A percentile compares a stretch with the other conserved stretches of the same genome.
Conservation (phyloP, 495 filamentous ascomycete genomes). For the Melanomma pulvis-pyrius region DNA sequence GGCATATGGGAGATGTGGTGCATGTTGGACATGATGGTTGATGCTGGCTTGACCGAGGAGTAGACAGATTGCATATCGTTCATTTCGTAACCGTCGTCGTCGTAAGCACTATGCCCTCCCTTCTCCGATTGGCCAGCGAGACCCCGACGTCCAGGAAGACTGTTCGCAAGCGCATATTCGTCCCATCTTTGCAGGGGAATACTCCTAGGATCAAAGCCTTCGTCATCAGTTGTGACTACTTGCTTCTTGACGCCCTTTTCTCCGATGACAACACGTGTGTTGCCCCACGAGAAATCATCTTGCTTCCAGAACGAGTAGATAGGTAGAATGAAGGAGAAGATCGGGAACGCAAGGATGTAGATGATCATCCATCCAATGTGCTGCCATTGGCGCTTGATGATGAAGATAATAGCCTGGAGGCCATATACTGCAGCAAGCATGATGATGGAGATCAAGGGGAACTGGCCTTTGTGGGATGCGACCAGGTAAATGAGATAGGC, state of each 20-base stretch:
- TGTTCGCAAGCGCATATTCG: slow-evolving; percentile 90
- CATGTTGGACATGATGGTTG: slow-evolving; percentile 87
- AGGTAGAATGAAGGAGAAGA: slow-evolving; percentile 89
- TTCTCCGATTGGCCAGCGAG: slow-evolving; percentile 61
- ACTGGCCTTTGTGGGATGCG: slow-evolving; percentile 68
- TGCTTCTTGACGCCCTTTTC: slow-evolving; percentile 92
- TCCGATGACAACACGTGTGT: slow-evolving; percentile 92
- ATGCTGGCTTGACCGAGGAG: slow-evolving; percentile 91
- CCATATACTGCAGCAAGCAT: slow-evolving; percentile 92
- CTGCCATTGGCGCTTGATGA: slow-evolving; percentile 95
- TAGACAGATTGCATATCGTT: slow-evolving; percentile 97
- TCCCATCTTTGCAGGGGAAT: slow-evolving; percentile 97
- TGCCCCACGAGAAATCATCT: slow-evolving; percentile 98
- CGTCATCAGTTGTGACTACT: slow-evolving; percentile 80
- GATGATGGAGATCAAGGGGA: slow-evolving; percentile 84
- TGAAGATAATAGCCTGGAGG: slow-evolving; percentile 93
- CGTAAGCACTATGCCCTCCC: slow-evolving; percentile 61
- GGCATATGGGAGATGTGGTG: slow-evolving; percentile 50
- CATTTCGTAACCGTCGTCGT: slow-evolving; percentile 78
- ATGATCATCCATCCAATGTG: slow-evolving; percentile 99
- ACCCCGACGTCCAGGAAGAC: slow-evolving; percentile 88
- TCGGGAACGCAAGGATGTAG: slow-evolving; percentile 89
- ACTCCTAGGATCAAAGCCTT: slow-evolving; percentile 84
- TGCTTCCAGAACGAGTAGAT: slow-evolving; percentile 99
- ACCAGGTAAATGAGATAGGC: slow-evolving; percentile 86